Evolutionary conservation across 768 basidiomycete species (phyloP).

Genomic region (Pulveroboletus sp.): DNA sequence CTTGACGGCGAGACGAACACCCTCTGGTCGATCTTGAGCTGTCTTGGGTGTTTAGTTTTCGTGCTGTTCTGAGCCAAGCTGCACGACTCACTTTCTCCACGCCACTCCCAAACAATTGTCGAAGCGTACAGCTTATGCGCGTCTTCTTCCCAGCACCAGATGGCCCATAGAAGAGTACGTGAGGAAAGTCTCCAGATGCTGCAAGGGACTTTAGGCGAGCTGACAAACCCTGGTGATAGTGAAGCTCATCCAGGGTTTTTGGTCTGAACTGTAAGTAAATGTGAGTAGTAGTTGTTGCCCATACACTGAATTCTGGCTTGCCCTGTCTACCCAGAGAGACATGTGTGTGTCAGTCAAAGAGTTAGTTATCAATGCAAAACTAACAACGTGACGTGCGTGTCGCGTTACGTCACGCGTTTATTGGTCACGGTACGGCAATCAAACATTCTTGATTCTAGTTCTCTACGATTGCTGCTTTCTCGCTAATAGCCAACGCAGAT

Average conservation of each 20-base stretch:
- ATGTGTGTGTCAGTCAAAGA: constrained; percentile 30
- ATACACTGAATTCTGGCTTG: not conserved
- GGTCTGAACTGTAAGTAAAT: constrained; percentile 69
- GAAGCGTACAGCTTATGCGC: constrained; percentile 82
- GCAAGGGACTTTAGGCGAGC: constrained; percentile 77
- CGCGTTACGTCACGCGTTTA: constrained; percentile 34
- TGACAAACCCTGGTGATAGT: constrained; percentile 84
- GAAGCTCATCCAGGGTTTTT: constrained; percentile 73
- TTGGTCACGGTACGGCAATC: no score
- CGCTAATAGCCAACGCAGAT: constrained; percentile 24
- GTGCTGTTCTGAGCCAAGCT: not conserved
- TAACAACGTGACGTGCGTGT: not conserved
- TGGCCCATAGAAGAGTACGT: constrained; percentile 96
- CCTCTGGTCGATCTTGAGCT: constrained; percentile 98
- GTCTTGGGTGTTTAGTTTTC: constrained; percentile 4
- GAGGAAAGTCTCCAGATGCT: constrained; percentile 90
- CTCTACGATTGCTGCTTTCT: constrained; percentile 17
- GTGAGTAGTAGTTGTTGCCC: constrained; percentile 1
- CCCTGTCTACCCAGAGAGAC: constrained; percentile 68
- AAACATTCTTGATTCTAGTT: not conserved
- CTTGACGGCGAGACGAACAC: constrained; percentile 92
- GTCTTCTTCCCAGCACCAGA: constrained; percentile 99
- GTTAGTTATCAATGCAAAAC: not conserved
- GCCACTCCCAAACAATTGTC: constrained; percentile 85
- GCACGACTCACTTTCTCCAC: constrained; percentile 76